phyloP scores from a whole-genome alignment of 1,284 basidiomycete genomes.

The Fomes fomentarius region DNA sequence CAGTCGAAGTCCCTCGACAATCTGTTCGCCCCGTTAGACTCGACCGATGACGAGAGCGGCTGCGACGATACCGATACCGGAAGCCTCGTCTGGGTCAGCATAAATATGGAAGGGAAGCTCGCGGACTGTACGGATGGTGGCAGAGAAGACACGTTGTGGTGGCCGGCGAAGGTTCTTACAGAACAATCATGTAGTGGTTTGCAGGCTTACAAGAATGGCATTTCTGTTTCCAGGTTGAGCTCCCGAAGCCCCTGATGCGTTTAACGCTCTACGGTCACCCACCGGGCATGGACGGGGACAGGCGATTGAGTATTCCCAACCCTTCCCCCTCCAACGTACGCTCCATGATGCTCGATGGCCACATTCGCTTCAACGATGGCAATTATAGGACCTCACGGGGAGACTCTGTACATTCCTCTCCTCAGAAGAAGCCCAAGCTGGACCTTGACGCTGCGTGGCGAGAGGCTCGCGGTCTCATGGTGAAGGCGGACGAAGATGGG shows the following conservation, averaged over 20 bases:
- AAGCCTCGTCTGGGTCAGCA: conserved; percentile 38
- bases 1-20: conserved; percentile 19
- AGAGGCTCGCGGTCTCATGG: conserved; percentile 35
- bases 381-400: conserved; percentile 23
- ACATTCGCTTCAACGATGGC: conserved; percentile 33
- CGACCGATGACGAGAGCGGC: conserved; percentile 19
- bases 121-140: conserved; percentile 11
- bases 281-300: conserved; percentile 14
- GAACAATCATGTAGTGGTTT: background rate
- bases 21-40: conserved; percentile 14
- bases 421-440: conserved; percentile 33
- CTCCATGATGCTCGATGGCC: conserved; percentile 28
- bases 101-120: conserved; percentile 31
- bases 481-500: conserved; percentile 32
- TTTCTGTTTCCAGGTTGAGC: conserved; percentile 10
- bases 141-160: conserved; percentile 37
- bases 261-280: conserved; percentile 29
- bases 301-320: conserved; percentile 18
- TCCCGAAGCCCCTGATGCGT: conserved; percentile 23
- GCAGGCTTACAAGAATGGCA: background rate
- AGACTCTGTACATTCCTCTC: conserved; percentile 18
- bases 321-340: conserved; percentile 29
- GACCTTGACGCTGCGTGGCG: conserved; percentile 36
- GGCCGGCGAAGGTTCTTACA: conserved; percentile 40
- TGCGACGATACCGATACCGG: conserved; percentile 23